Evolutionary conservation across 306 rosid genomes (phyloP).

Genomic region (Albizia julibrissin): DNA sequence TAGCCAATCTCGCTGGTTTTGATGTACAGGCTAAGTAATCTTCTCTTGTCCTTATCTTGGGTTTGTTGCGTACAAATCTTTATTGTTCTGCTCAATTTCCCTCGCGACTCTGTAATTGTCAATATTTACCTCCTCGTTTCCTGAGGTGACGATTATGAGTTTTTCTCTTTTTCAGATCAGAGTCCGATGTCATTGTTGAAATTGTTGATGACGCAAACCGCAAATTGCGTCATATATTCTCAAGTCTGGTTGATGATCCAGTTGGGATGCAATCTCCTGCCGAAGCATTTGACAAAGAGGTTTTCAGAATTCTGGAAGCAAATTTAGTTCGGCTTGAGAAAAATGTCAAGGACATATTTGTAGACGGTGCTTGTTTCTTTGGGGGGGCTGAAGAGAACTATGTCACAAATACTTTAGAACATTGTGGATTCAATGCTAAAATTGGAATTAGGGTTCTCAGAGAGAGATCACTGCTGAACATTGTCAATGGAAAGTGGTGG

Average conservation of each 20-base stretch:
- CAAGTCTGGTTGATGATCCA: too few relatives aligned
- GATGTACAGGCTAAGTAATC: not conserved
- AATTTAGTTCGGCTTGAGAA: not conserved
- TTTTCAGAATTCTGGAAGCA: not conserved
- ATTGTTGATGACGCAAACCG: too few relatives aligned
- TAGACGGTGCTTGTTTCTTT: not conserved
- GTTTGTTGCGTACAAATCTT: not conserved
- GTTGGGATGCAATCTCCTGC: too few relatives aligned
- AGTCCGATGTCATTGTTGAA: too few relatives aligned
- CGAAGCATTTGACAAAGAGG: not conserved
- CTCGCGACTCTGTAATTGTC: not conserved
- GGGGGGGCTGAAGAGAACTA: accelerated
- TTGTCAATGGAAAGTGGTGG: not conserved
- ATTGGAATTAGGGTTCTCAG: not conserved
- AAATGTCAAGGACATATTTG: too few relatives aligned
- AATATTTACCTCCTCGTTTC: not conserved
- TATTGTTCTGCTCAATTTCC: not conserved
- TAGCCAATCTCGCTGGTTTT: constrained; percentile 1
- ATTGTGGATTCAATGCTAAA: not conserved
- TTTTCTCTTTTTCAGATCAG: not conserved
- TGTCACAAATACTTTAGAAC: not conserved
- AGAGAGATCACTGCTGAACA: constrained; percentile 12
- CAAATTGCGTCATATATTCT: too few relatives aligned
- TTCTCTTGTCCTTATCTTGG: not conserved
- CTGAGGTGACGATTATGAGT: not conserved